Conservation (phyloP, 306 rosid species). For the Alnus glutinosa region DNA sequence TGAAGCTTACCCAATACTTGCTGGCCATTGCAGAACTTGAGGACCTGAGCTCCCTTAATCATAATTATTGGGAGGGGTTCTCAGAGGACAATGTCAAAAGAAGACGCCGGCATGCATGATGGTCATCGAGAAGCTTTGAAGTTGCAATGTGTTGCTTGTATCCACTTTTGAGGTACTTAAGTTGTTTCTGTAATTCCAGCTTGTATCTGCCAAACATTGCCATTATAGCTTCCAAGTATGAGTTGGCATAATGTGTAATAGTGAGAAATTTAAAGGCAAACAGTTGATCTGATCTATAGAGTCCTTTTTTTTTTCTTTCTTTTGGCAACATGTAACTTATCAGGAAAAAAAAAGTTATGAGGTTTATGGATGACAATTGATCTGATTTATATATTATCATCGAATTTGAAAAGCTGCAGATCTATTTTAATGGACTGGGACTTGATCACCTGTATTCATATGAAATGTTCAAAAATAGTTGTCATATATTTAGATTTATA, state of each 20-base stretch:
- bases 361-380: neutral
- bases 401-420: neutral
- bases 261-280: neutral
- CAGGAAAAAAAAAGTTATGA: neutral
- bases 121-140: neutral
- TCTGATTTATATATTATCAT: neutral
- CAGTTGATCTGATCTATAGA: neutral
- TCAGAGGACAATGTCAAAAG: slow-evolving; percentile 69
- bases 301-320: neutral
- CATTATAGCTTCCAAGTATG: neutral
- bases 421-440: neutral
- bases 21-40: slow-evolving; percentile 91
- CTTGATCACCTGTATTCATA: neutral
- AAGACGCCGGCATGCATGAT: slow-evolving; percentile 75
- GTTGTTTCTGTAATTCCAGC: neutral
- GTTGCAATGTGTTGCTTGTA: slow-evolving; percentile 7
- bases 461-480: neutral
- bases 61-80: slow-evolving; percentile 61
- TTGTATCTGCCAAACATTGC: neutral
- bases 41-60: slow-evolving; percentile 77
- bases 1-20: slow-evolving; percentile 84
- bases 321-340: neutral
- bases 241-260: neutral
- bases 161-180: slow-evolving; percentile 16
- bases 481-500: neutral